Conservation (phyloP, 352 stramenopile genomes). For the Paralagenidium karlingii region DNA sequence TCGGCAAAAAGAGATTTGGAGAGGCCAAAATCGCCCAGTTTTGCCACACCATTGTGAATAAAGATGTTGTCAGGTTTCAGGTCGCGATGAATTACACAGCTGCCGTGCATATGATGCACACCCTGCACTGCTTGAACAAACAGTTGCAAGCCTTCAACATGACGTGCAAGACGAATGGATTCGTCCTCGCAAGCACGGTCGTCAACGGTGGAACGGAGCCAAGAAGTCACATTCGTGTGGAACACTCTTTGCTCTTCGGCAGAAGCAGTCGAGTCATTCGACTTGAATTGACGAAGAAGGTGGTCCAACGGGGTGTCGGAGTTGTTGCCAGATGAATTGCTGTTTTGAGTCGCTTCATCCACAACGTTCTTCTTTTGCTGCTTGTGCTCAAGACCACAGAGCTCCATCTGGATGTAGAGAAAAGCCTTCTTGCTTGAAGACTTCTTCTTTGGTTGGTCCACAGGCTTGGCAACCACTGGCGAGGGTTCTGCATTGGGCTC, state of each 20-base stretch:
- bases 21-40: slow-evolving; percentile 57
- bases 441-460: too few relatives aligned
- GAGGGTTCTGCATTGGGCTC: too few relatives aligned
- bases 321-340: too few relatives aligned
- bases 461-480: too few relatives aligned
- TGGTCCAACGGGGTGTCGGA: too few relatives aligned
- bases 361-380: slow-evolving; percentile 1
- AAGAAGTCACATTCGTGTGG: slow-evolving; percentile 49
- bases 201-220: slow-evolving; percentile 53
- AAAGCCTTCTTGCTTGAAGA: too few relatives aligned
- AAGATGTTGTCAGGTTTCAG: slow-evolving; percentile 70
- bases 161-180: slow-evolving; percentile 20
- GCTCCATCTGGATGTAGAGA: slow-evolving; percentile 73
- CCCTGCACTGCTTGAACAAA: slow-evolving; percentile 52
- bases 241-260: slow-evolving; percentile 11
- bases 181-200: slow-evolving; percentile 23
- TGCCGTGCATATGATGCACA: slow-evolving; percentile 64
- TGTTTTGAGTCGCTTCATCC: slow-evolving; percentile 6
- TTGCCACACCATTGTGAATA: slow-evolving; percentile 42
- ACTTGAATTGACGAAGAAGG: too few relatives aligned
- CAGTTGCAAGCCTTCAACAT: slow-evolving; percentile 45
- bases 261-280: slow-evolving; percentile 29
- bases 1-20: slow-evolving; percentile 31
- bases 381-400: slow-evolving; percentile 32
- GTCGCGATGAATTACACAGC: slow-evolving; percentile 60